phyloP scores from a whole-genome alignment of 2,329 filamentous ascomycete species.

The Cytospora mali region DNA sequence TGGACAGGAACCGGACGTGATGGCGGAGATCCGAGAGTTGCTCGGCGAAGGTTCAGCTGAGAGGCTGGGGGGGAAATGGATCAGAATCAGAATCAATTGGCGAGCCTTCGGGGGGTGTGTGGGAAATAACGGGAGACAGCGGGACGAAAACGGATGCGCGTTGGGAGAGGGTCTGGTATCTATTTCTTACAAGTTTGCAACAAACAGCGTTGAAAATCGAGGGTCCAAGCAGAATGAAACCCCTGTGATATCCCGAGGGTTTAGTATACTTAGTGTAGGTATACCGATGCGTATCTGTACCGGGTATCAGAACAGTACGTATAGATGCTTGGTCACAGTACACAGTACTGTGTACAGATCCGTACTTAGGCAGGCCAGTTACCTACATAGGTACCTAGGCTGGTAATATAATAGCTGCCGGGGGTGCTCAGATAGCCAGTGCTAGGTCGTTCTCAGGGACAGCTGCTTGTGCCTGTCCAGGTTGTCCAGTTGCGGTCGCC shows the following conservation, averaged over 20 bases:
- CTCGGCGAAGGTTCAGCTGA: too few relatives aligned
- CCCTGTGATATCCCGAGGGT: too few relatives aligned
- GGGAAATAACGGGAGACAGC: conserved; percentile 17
- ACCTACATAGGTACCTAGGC: too few relatives aligned
- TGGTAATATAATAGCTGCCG: too few relatives aligned
- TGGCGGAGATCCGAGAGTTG: conserved; percentile 7
- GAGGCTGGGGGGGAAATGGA: conserved; percentile 12
- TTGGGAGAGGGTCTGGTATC: conserved; percentile 2
- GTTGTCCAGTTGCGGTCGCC: not conserved
- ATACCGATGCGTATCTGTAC: not conserved
- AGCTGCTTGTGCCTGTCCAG: not conserved
- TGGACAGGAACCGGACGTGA: conserved; percentile 5
- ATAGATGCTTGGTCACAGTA: not conserved
- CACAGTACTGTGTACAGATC: too few relatives aligned
- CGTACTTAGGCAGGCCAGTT: too few relatives aligned
- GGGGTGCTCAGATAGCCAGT: too few relatives aligned
- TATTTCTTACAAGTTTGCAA: not conserved
- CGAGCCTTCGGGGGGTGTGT: conserved; percentile 13
- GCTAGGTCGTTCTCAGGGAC: not conserved
- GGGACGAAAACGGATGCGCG: conserved; percentile 6
- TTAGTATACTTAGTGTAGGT: too few relatives aligned
- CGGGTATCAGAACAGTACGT: not conserved
- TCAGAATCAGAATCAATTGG: conserved; percentile 4
- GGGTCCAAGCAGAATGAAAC: not conserved
- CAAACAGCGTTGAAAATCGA: not conserved